Conservation (phyloP, 805 yeast species). For the Lipomyces spencermartinsiae region DNA sequence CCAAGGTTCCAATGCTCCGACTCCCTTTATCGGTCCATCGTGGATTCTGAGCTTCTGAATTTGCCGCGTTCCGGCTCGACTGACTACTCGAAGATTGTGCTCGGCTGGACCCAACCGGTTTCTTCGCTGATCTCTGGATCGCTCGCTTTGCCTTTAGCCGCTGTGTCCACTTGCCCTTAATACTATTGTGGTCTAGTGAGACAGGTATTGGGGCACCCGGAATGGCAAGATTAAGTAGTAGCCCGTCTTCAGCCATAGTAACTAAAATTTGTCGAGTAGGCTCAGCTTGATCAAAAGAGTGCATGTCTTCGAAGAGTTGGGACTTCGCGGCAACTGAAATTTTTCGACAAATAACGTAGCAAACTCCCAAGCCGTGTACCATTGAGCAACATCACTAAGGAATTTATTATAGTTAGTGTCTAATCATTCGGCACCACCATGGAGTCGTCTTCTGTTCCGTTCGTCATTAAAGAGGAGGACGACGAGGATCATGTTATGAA, state of each 20-base stretch:
- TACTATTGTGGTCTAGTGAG: slow-evolving; percentile 42
- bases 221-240: slow-evolving; percentile 74
- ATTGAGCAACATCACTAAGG: too few species aligned
- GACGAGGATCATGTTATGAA: slow-evolving; percentile 7
- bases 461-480: slow-evolving; percentile 20
- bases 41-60: not conserved
- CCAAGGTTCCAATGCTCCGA: slow-evolving; percentile 26
- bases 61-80: slow-evolving; percentile 10
- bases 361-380: not conserved
- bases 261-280: not conserved
- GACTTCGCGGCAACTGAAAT: not conserved
- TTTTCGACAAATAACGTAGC: not conserved
- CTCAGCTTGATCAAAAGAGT: not conserved
- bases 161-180: slow-evolving; percentile 85
- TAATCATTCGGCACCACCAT: not conserved
- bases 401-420: too few species aligned
- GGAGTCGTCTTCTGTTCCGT: slow-evolving; percentile 11
- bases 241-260: slow-evolving; percentile 63
- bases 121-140: slow-evolving; percentile 28
- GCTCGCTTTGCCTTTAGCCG: slow-evolving; percentile 64
- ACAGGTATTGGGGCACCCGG: slow-evolving; percentile 44
- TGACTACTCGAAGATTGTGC: not conserved
- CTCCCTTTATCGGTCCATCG: slow-evolving; percentile 18
- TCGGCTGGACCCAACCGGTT: not conserved
- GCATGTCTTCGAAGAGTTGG: too few species aligned